Conservation (phyloP, 1,139 yeast species). For the Hanseniaspora uvarum region DNA sequence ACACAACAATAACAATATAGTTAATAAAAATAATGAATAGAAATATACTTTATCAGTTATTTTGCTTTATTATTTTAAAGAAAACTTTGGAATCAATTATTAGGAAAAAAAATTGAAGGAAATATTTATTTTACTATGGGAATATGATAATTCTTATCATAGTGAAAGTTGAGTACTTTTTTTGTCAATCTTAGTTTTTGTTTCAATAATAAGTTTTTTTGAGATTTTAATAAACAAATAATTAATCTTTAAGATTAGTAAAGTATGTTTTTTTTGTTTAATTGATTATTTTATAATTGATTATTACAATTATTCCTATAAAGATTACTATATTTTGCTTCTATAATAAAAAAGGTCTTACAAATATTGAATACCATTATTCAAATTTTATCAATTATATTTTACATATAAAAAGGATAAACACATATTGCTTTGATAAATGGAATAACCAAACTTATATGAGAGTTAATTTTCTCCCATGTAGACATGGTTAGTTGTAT, state of each 20-base stretch:
- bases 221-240: neutral
- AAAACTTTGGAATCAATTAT: neutral
- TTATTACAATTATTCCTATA: neutral
- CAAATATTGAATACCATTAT: neutral
- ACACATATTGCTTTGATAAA: slow-evolving; percentile 8
- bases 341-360: neutral
- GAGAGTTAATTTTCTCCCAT: slow-evolving; percentile 17
- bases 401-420: slow-evolving; percentile 17
- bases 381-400: slow-evolving; percentile 3
- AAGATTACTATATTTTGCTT: slow-evolving; percentile 9
- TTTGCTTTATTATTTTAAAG: neutral
- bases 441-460: slow-evolving; percentile 8
- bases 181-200: neutral
- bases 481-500: slow-evolving; percentile 4
- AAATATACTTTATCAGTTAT: neutral
- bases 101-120: neutral
- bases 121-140: neutral
- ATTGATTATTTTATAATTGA: neutral
- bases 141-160: neutral
- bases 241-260: neutral
- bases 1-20: neutral
- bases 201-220: neutral
- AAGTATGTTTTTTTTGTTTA: slow-evolving; percentile 4
- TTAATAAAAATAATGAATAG: slow-evolving; percentile 2
- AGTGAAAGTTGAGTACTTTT: neutral